A percentile compares a stretch with the other conserved stretches of the same genome.
Evolutionary conservation across 2,329 filamentous ascomycete species (phyloP).

Genomic region (Chaetoscypha palmicola): DNA sequence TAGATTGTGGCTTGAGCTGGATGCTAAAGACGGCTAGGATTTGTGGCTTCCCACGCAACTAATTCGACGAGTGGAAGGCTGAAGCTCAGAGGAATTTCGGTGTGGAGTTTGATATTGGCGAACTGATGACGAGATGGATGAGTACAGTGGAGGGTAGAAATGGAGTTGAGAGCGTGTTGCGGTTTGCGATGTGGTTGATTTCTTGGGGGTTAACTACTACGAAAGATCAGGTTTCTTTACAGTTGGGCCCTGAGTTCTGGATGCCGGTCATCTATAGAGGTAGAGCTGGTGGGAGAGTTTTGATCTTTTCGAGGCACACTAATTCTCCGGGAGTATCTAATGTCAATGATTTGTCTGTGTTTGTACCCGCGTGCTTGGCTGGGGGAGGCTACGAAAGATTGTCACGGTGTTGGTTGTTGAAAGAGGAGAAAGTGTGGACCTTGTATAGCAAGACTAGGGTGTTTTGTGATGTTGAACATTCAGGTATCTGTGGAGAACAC

Average conservation of each 20-base stretch:
- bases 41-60: neutral
- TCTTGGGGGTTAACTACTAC: neutral
- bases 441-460: no score
- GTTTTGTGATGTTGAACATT: no score
- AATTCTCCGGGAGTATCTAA: neutral
- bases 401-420: neutral
- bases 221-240: neutral
- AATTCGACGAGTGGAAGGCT: neutral
- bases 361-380: neutral
- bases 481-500: no score
- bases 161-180: constrained; percentile 1
- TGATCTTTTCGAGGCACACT: neutral
- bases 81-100: neutral
- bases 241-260: neutral
- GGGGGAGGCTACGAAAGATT: neutral
- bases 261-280: neutral
- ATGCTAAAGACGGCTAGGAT: neutral
- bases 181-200: constrained; percentile 1
- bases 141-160: neutral
- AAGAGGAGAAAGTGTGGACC: no score
- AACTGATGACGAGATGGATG: neutral
- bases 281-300: neutral
- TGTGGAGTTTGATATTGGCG: neutral
- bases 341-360: neutral
- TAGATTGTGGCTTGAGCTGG: constrained; percentile 1